phyloP scores from a whole-genome alignment of 495 filamentous ascomycete species.

The Annulohypoxylon bovei region DNA sequence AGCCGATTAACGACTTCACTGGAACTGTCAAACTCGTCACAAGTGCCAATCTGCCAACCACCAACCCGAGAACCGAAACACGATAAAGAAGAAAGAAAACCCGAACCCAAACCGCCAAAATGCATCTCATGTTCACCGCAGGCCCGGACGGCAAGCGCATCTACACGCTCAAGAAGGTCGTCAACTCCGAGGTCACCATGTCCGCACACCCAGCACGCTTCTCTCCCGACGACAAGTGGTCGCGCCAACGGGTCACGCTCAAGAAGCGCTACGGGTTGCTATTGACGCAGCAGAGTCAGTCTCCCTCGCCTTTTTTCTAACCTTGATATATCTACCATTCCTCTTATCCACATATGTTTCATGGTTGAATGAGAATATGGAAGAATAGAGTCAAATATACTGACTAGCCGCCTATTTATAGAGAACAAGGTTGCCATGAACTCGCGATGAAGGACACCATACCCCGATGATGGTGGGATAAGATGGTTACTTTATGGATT shows the following conservation, averaged over 20 bases:
- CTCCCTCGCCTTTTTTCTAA: constrained; percentile 18
- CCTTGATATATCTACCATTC: not conserved
- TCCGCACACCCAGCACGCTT: constrained; percentile 96
- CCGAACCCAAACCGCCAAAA: constrained; percentile 48
- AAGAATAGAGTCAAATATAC: not conserved
- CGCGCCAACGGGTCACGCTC: constrained; percentile 88
- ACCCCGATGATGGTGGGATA: not conserved
- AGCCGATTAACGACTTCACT: too few relatives aligned
- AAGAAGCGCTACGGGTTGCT: constrained; percentile 92
- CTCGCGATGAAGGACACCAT: constrained; percentile 14
- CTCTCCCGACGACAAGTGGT: constrained; percentile 98
- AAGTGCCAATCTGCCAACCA: not conserved
- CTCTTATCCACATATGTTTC: not conserved
- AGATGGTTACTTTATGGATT: not conserved
- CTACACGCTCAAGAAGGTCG: constrained; percentile 90
- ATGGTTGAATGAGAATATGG: not conserved
- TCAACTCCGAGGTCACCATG: constrained; percentile 84
- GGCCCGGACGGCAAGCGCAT: constrained; percentile 79
- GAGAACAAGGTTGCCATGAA: constrained; percentile 50
- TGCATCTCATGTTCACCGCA: constrained; percentile 91
- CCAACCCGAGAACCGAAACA: not conserved
- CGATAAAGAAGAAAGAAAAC: not conserved
- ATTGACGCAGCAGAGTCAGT: constrained; percentile 83
- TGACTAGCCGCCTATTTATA: constrained; percentile 1
- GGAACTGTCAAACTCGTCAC: not conserved